Evolutionary conservation across 306 rosid genomes (phyloP).

Genomic region (Lathyrus oleraceus): DNA sequence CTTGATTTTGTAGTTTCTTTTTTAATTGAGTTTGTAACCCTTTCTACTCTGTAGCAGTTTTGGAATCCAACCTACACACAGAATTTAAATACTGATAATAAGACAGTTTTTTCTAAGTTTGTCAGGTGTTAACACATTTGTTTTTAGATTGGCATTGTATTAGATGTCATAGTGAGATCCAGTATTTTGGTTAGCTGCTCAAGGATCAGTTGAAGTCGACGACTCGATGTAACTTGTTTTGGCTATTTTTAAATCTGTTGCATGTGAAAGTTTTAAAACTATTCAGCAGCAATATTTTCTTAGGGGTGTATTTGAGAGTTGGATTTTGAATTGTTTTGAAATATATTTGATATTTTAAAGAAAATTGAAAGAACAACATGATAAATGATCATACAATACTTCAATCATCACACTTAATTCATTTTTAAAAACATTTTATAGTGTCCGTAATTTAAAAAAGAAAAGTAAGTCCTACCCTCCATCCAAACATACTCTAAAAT

Average conservation of each 20-base stretch:
- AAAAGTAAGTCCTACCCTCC: too few species aligned
- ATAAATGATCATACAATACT: too few species aligned
- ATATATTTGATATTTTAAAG: too few species aligned
- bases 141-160: slow-evolving; percentile 19
- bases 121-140: not conserved
- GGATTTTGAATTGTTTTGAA: too few species aligned
- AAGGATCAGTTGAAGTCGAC: not conserved
- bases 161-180: not conserved
- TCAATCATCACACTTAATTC: too few species aligned
- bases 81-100: slow-evolving; percentile 6
- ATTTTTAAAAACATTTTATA: too few species aligned
- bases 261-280: slow-evolving; percentile 10
- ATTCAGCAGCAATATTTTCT: not conserved
- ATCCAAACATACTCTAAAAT: too few species aligned
- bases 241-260: not conserved
- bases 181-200: not conserved
- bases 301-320: too few species aligned
- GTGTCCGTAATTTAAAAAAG: too few species aligned
- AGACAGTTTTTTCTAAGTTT: not conserved
- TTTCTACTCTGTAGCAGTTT: not conserved
- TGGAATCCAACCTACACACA: not conserved
- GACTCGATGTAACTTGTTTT: not conserved
- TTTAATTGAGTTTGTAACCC: slow-evolving; percentile 4
- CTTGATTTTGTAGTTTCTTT: slow-evolving; percentile 1
- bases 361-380: too few species aligned